These are phyloP conservation scores for Polygonum aviculare DNA, from an alignment of 148 eudicot genomes.

Conservation along the genomic window DNA sequence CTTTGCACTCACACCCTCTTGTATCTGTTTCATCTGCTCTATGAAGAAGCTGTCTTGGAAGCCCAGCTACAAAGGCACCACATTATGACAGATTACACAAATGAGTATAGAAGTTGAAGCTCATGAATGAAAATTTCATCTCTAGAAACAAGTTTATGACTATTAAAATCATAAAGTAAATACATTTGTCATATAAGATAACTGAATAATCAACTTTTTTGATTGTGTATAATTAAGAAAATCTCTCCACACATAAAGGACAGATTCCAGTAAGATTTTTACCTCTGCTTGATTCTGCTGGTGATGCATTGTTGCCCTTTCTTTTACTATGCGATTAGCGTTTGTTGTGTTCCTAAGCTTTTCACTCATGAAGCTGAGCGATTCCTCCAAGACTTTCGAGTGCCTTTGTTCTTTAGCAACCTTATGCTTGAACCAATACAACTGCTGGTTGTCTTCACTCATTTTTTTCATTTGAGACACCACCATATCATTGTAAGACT, in stretches of 20 bases:
- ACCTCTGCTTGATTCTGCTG: conserved; percentile 64
- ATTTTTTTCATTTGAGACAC: conserved; percentile 47
- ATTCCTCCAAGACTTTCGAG: conserved; percentile 42
- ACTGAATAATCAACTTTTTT: not conserved
- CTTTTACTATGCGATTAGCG: conserved; percentile 46
- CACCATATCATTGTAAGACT: conserved; percentile 49
- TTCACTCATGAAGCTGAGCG: conserved; percentile 27
- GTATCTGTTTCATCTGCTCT: conserved; percentile 44
- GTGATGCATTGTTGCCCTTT: conserved; percentile 43
- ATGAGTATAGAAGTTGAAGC: not conserved
- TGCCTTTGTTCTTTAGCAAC: conserved; percentile 39
- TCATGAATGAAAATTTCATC: not conserved
- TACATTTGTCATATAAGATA: not conserved
- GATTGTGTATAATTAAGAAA: not conserved
- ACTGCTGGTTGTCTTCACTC: conserved; percentile 67
- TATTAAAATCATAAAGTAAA: not conserved
- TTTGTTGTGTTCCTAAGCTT: conserved; percentile 39
- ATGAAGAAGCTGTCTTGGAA: conserved; percentile 19
- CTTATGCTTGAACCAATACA: conserved; percentile 43
- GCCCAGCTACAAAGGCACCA: not conserved
- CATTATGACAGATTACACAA: not conserved
- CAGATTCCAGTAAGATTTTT: conserved; percentile 3
- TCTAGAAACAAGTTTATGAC: not conserved
- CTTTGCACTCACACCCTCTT: conserved; percentile 39
- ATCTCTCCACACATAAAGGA: not conserved